Evolutionary conservation across 202 grass and related monocot genomes (phyloP).

Genomic region (Elaeis oleifera): DNA sequence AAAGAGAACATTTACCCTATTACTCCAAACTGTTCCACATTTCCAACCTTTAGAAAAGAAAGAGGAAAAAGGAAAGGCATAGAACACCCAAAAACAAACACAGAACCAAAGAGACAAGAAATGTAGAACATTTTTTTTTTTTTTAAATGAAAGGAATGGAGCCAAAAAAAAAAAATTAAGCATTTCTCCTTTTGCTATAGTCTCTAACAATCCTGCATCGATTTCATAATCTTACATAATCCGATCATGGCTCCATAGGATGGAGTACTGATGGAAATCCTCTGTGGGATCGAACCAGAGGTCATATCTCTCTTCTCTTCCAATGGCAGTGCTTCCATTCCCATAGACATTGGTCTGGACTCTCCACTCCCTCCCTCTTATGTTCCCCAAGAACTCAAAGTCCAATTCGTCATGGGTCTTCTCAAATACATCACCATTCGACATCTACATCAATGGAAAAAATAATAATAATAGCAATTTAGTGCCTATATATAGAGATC

Average conservation of each 20-base stretch:
- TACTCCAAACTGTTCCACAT: too few relatives aligned
- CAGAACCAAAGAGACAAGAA: too few relatives aligned
- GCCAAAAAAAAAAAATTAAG: too few relatives aligned
- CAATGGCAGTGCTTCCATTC: constrained; percentile 73
- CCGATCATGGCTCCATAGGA: constrained; percentile 57
- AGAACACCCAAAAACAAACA: too few relatives aligned
- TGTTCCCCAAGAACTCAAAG: constrained; percentile 92
- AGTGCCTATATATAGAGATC: background rate
- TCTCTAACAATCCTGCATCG: too few relatives aligned
- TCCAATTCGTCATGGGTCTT: constrained; percentile 93
- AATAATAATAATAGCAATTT: background rate
- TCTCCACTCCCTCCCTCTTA: constrained; percentile 83
- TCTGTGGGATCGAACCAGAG: constrained; percentile 87
- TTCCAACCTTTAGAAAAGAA: too few relatives aligned
- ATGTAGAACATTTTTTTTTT: too few relatives aligned
- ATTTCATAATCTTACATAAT: constrained; percentile 46
- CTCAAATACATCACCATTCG: constrained; percentile 73
- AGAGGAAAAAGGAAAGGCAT: background rate
- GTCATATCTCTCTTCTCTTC: constrained; percentile 88
- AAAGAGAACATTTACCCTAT: too few relatives aligned
- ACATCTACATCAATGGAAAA: constrained; percentile 40
- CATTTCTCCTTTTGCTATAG: too few relatives aligned
- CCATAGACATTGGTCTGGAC: constrained; percentile 97
- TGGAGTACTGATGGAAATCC: constrained; percentile 84
- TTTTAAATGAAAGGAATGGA: too few relatives aligned